Conservation (phyloP, 2,329 filamentous ascomycete genomes). For the Atkinsonella hypoxylon region DNA sequence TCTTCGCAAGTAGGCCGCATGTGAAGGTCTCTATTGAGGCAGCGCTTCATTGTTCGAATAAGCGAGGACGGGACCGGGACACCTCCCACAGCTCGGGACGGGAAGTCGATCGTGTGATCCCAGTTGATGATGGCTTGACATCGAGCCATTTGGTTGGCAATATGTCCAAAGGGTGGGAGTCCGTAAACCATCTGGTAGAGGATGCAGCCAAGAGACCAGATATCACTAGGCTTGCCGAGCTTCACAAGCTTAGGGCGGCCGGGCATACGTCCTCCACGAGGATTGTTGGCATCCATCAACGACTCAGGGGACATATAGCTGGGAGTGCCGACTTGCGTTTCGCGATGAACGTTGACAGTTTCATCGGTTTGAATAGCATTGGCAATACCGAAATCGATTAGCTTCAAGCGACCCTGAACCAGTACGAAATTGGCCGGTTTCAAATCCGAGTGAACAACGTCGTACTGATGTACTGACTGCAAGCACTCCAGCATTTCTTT, state of each 20-base stretch:
- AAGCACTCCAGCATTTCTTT: constrained; percentile 98
- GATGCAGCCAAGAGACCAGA: constrained; percentile 95
- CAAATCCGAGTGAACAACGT: constrained; percentile 92
- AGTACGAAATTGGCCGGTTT: constrained; percentile 97
- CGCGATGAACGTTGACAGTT: constrained; percentile 93
- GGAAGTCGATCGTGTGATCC: constrained; percentile 61
- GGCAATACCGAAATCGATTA: constrained; percentile 98
- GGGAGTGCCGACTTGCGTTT: constrained; percentile 87
- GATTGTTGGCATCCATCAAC: constrained; percentile 72
- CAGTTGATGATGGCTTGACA: constrained; percentile 81
- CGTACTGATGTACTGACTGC: constrained; percentile 72
- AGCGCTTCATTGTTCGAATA: constrained; percentile 49
- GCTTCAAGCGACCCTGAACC: constrained; percentile 78
- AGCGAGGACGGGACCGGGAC: constrained; percentile 46
- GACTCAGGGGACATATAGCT: constrained; percentile 99
- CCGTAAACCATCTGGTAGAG: constrained; percentile 98
- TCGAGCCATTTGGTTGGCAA: constrained; percentile 72
- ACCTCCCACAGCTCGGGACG: constrained; percentile 55
- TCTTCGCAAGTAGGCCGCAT: constrained; percentile 52
- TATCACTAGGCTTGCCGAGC: constrained; percentile 86
- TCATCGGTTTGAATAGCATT: constrained; percentile 93
- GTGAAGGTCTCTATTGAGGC: constrained; percentile 49
- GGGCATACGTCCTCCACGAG: constrained; percentile 30
- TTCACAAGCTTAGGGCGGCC: constrained; percentile 70
- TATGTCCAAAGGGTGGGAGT: constrained; percentile 88